Percentiles rank a stretch among this genome's conserved stretches.
Evolutionary conservation across 1,284 basidiomycete species (phyloP).

Genomic region (Malassezia cuniculi): DNA sequence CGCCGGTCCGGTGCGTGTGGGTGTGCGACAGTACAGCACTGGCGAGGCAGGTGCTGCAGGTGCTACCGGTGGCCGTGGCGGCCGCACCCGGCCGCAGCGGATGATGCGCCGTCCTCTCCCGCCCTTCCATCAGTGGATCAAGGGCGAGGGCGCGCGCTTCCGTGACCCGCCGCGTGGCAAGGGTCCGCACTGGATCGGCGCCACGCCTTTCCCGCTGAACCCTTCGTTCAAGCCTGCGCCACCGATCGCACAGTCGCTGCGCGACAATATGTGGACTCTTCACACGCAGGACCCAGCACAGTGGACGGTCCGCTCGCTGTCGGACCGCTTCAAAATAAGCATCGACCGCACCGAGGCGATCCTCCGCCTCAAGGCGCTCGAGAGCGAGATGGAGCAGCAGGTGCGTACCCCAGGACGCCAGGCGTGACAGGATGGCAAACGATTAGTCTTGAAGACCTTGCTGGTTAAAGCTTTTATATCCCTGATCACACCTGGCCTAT

Average conservation of each 20-base stretch:
- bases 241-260: slow-evolving; percentile 26
- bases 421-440: slow-evolving; percentile 8
- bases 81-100: slow-evolving; percentile 1
- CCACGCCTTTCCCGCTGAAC: slow-evolving; percentile 41
- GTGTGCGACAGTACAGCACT: too few relatives aligned
- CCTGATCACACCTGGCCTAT: slow-evolving; percentile 3
- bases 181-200: slow-evolving; percentile 39
- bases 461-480: slow-evolving; percentile 3
- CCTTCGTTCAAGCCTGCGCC: slow-evolving; percentile 38
- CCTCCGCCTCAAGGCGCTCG: slow-evolving; percentile 37
- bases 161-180: slow-evolving; percentile 27
- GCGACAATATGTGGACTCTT: slow-evolving; percentile 34
- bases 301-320: slow-evolving; percentile 34
- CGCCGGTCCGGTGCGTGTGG: too few relatives aligned
- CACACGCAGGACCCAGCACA: slow-evolving; percentile 26
- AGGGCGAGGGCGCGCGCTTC: slow-evolving; percentile 23
- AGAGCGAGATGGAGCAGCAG: slow-evolving; percentile 25
- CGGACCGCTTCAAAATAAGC: slow-evolving; percentile 28
- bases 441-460: slow-evolving; percentile 44
- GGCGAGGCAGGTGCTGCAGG: too few relatives aligned
- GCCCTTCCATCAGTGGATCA: slow-evolving; percentile 33
- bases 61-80: too few relatives aligned
- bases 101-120: slow-evolving; percentile 15
- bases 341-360: slow-evolving; percentile 32
- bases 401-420: slow-evolving; percentile 18